Conservation (phyloP, 2,329 filamentous ascomycete genomes). For the Phaeoacremonium minimum region DNA sequence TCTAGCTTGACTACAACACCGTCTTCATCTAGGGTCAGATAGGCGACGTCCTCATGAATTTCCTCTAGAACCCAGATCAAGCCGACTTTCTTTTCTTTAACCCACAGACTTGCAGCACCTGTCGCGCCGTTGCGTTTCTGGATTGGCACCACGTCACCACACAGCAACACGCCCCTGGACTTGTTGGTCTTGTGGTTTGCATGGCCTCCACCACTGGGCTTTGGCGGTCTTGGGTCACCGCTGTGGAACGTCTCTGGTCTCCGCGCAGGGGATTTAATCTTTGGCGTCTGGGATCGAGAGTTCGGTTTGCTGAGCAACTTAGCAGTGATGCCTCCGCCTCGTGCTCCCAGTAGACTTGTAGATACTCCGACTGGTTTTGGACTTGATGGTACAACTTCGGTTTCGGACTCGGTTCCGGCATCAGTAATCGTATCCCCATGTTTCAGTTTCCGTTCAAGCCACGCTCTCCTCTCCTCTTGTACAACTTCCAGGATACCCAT, state of each 20-base stretch:
- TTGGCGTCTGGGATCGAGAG: constrained; percentile 50
- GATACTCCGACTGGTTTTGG: constrained; percentile 30
- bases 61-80: constrained; percentile 98
- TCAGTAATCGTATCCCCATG: constrained; percentile 51
- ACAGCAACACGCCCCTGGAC: constrained; percentile 72
- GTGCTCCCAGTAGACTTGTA: constrained; percentile 61
- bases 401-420: constrained; percentile 28
- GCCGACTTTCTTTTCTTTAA: constrained; percentile 92
- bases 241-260: constrained; percentile 61
- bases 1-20: constrained; percentile 66
- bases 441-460: constrained; percentile 82
- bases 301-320: constrained; percentile 80
- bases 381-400: constrained; percentile 30
- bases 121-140: constrained; percentile 90
- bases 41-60: constrained; percentile 89
- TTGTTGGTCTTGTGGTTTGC: constrained; percentile 67
- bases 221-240: constrained; percentile 49
- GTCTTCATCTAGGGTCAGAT: constrained; percentile 68
- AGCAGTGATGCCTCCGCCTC: constrained; percentile 75
- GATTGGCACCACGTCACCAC: constrained; percentile 97
- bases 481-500: constrained; percentile 95
- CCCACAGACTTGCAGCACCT: constrained; percentile 93
- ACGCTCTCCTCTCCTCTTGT: constrained; percentile 79
- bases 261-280: constrained; percentile 42
- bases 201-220: constrained; percentile 36